Base-by-base conservation (phyloP, 768 basidiomycete genomes). In the Collybiopsis confluens region DNA sequence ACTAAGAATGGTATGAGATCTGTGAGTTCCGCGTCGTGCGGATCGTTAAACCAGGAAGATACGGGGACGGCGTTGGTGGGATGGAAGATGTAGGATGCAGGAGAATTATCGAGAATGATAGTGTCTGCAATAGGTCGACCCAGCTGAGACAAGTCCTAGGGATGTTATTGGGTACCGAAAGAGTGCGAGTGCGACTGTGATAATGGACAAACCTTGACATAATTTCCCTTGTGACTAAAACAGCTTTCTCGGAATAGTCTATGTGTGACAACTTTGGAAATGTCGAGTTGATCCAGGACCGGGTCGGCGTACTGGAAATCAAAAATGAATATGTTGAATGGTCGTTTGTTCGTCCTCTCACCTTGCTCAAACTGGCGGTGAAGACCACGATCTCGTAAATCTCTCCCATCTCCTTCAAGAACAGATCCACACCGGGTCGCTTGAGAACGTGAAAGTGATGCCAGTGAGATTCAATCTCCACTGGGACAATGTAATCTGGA, bases 381-480 rank as follows among this genome's bases (percentile, higher is more conserved):
- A 98, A 99, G 11, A 99, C 90, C 27, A 99, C 96, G 41, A 99
- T 78, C 70, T 99, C 97, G 66, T 96, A 99, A 42, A 97, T 85
- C 68, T 98, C 93, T 37, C 97, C 97, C 97, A 98, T 99, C 72
- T 86, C 88, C 75, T 91, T 91, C 66, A 99, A 73, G 70, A 98
- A 99, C 64, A 85, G 86, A 67, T 99, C 97, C 15, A 99, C 97
- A 10, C 97, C 97, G 11, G 97, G 97, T 46, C 97, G 88, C 70
- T 98, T 98, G 70, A 98, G 90, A 46, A 98, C 97, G 71, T 98
- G 97, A 59, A 98, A 94, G 64, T 99, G 97, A 68, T 99, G 97
- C 81, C 88, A 91, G 65, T 98, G 90, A 59, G 90, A 94, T 66
- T 99, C 97, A 58, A 99, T 99, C 70, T 98, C 97, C 20, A 99